These are phyloP conservation scores for Solanum infundibuliforme DNA, from an alignment of 257 asterid species.

Conservation along the genomic window DNA sequence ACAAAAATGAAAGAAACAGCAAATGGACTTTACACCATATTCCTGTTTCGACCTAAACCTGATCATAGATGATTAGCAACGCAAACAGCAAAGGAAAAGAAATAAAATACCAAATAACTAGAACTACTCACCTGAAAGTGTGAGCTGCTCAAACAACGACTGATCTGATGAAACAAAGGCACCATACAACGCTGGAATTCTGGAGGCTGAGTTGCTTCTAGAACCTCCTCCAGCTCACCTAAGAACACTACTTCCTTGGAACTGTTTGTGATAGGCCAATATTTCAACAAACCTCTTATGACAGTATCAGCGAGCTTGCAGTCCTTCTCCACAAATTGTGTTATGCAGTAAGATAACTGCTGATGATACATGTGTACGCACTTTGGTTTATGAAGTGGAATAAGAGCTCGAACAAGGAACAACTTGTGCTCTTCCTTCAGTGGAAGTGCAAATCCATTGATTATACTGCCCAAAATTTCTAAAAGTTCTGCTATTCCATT, in stretches of 20 bases:
- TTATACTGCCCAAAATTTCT: conserved; percentile 59
- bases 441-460: conserved; percentile 63
- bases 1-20: neutral
- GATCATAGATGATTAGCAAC: neutral
- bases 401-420: conserved; percentile 51
- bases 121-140: conserved; percentile 60
- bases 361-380: conserved; percentile 64
- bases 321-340: conserved; percentile 73
- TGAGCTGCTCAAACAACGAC: conserved; percentile 61
- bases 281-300: conserved; percentile 62
- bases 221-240: conserved; percentile 76
- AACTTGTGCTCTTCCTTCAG: conserved; percentile 64
- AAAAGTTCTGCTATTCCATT: conserved; percentile 59
- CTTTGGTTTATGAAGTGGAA: conserved; percentile 71
- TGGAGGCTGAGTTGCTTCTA: conserved; percentile 75
- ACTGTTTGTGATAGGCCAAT: conserved; percentile 81
- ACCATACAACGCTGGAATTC: conserved; percentile 84
- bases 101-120: neutral
- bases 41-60: neutral
- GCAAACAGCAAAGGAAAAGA: neutral
- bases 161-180: conserved; percentile 58
- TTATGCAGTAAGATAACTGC: conserved; percentile 68
- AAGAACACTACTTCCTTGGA: conserved; percentile 78
- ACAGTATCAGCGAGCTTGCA: conserved; percentile 80
- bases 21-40: neutral